Evolutionary conservation across 257 asterid species (phyloP).

Genomic region (Solanum habrochaites): DNA sequence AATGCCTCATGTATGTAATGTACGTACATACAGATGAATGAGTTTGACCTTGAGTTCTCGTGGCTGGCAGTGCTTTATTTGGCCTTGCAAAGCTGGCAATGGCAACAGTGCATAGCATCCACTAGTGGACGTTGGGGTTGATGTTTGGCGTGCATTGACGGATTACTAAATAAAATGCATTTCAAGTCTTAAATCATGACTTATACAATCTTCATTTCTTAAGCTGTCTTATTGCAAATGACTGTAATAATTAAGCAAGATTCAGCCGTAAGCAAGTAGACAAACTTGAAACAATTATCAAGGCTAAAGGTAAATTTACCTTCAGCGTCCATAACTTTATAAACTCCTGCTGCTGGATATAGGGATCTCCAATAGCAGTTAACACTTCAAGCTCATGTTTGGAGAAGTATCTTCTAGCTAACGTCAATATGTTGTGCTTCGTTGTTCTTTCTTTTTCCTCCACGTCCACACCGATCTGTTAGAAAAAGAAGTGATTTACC

Average conservation of each 20-base stretch:
- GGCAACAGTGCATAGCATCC: not conserved
- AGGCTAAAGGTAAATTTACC: conserved; percentile 27
- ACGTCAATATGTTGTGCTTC: conserved; percentile 47
- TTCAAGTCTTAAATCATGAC: not conserved
- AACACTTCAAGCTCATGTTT: conserved; percentile 41
- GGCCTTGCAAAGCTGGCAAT: not conserved
- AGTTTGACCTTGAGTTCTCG: not conserved
- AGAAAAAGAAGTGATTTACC: not conserved
- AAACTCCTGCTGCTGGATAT: conserved; percentile 65
- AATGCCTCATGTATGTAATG: not conserved
- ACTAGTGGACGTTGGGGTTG: not conserved
- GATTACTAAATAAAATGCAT: not conserved
- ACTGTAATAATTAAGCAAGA: not conserved
- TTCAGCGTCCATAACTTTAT: conserved; percentile 90
- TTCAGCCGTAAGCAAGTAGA: not conserved
- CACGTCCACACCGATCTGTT: conserved; percentile 83
- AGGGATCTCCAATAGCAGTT: conserved; percentile 50
- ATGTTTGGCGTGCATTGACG: not conserved
- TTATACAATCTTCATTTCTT: not conserved
- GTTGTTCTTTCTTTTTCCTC: conserved; percentile 62
- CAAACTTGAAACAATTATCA: not conserved
- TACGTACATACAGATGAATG: not conserved
- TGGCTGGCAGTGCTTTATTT: not conserved
- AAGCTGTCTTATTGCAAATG: not conserved
- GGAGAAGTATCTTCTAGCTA: conserved; percentile 73